A percentile compares a stretch with the other conserved stretches of the same genome.
Conservation (phyloP, 2,329 filamentous ascomycete species). For the Orbilia blumenaviensis region DNA sequence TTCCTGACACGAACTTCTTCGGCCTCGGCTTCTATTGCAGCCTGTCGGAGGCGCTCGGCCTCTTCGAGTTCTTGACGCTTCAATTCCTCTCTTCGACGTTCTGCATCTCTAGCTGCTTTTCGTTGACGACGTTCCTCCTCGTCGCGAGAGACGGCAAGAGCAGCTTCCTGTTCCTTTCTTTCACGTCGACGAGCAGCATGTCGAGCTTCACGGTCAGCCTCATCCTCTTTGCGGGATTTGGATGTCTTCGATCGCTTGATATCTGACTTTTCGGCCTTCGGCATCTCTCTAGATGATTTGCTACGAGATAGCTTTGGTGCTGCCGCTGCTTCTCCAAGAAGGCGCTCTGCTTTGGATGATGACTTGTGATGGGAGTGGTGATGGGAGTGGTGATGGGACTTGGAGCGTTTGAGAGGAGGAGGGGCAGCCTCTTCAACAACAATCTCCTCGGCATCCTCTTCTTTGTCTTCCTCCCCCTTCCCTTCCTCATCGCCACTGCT, state of each 20-base stretch:
- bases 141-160: constrained; percentile 39
- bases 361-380: constrained; percentile 11
- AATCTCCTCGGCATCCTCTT: neutral
- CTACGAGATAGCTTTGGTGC: constrained; percentile 14
- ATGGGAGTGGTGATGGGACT: constrained; percentile 16
- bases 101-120: constrained; percentile 40
- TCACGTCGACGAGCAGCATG: constrained; percentile 46
- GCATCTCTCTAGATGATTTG: constrained; percentile 41
- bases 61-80: constrained; percentile 43
- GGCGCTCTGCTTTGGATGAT: constrained; percentile 47
- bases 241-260: constrained; percentile 50
- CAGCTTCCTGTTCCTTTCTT: constrained; percentile 45
- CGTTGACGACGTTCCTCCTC: constrained; percentile 49
- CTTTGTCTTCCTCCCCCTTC: neutral
- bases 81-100: constrained; percentile 44
- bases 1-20: constrained; percentile 48
- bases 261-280: constrained; percentile 27
- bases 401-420: constrained; percentile 14
- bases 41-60: constrained; percentile 38
- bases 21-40: constrained; percentile 40
- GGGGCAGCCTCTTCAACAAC: constrained; percentile 12
- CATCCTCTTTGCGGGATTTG: constrained; percentile 48
- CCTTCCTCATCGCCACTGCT: constrained; percentile 1
- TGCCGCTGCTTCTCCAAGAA: constrained; percentile 31
- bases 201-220: constrained; percentile 44